Conservation (phyloP, 257 asterid genomes). For the Rehmannia glutinosa region DNA sequence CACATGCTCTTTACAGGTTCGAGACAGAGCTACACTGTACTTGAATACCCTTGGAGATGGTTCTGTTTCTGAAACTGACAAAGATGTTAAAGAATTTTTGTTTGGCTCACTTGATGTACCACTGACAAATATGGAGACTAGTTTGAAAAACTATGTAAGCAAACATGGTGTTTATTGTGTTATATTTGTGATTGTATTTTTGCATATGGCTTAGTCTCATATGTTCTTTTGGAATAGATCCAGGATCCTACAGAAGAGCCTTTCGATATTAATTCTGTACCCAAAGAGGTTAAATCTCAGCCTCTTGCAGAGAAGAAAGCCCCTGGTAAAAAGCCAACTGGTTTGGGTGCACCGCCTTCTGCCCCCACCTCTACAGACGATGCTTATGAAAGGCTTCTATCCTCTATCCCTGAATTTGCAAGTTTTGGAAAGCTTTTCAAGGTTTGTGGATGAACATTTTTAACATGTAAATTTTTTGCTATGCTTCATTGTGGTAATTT, state of each 20-base stretch:
- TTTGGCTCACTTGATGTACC: conserved; percentile 76
- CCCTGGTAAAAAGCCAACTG: conserved; percentile 69
- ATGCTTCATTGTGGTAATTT: conserved; percentile 12
- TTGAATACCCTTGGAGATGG: conserved; percentile 85
- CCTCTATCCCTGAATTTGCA: conserved; percentile 71
- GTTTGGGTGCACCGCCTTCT: conserved; percentile 64
- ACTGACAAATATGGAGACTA: conserved; percentile 61
- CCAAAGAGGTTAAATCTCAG: conserved; percentile 77
- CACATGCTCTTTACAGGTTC: conserved; percentile 45
- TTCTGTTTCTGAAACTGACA: conserved; percentile 69
- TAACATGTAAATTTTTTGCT: neutral
- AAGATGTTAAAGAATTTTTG: conserved; percentile 64
- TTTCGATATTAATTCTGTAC: conserved; percentile 60
- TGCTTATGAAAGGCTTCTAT: conserved; percentile 62
- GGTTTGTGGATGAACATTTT: conserved; percentile 32
- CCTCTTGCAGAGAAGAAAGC: conserved; percentile 79
- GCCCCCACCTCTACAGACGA: conserved; percentile 57
- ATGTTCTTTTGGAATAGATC: conserved; percentile 25
- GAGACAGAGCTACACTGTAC: conserved; percentile 87
- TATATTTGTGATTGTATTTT: conserved; percentile 3
- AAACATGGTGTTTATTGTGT: conserved; percentile 1
- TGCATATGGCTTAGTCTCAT: conserved; percentile 3
- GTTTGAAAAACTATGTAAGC: conserved; percentile 81
- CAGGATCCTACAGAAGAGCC: conserved; percentile 74
- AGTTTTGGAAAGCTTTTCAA: conserved; percentile 78